These are phyloP conservation scores for Moringa oleifera DNA, from an alignment of 345 rosid genomes.

Conservation along the genomic window DNA sequence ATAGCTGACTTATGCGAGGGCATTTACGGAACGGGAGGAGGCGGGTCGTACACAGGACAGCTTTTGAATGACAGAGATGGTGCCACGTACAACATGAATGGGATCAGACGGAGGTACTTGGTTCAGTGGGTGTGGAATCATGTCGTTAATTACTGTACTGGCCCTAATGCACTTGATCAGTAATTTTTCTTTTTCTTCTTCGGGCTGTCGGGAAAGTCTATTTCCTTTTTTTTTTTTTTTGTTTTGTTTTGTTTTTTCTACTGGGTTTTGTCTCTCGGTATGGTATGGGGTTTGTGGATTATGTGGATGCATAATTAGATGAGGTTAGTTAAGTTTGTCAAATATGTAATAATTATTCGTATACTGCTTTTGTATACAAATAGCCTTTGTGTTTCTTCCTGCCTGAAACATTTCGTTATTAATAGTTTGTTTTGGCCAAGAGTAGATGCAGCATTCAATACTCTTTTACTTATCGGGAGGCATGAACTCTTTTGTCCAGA, in stretches of 20 bases:
- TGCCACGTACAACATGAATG: constrained; percentile 87
- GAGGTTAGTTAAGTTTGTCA: constrained; percentile 29
- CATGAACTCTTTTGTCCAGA: too few relatives aligned
- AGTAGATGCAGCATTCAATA: too few relatives aligned
- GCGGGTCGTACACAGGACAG: constrained; percentile 96
- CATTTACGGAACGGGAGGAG: constrained; percentile 94
- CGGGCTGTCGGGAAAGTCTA: too few relatives aligned
- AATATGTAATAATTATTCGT: constrained; percentile 20
- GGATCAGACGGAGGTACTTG: constrained; percentile 75
- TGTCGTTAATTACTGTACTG: constrained; percentile 73
- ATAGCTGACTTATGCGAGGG: constrained; percentile 98
- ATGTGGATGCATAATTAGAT: constrained; percentile 10
- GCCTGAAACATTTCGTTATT: too few relatives aligned
- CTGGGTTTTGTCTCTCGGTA: too few relatives aligned
- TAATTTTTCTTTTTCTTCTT: constrained; percentile 7
- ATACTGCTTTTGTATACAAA: constrained; percentile 24
- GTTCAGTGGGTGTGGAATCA: constrained; percentile 97
- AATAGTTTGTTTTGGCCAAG: too few relatives aligned
- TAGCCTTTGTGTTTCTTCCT: constrained; percentile 4
- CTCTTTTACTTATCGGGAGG: too few relatives aligned
- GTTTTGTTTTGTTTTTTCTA: constrained; percentile 1
- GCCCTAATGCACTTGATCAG: constrained; percentile 91
- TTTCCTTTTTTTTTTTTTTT: too few relatives aligned
- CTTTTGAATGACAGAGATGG: constrained; percentile 53
- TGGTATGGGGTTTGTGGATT: constrained; percentile 8